Base-by-base conservation (phyloP, 2,329 filamentous ascomycete species). In the Leptosphaerulina australis region DNA sequence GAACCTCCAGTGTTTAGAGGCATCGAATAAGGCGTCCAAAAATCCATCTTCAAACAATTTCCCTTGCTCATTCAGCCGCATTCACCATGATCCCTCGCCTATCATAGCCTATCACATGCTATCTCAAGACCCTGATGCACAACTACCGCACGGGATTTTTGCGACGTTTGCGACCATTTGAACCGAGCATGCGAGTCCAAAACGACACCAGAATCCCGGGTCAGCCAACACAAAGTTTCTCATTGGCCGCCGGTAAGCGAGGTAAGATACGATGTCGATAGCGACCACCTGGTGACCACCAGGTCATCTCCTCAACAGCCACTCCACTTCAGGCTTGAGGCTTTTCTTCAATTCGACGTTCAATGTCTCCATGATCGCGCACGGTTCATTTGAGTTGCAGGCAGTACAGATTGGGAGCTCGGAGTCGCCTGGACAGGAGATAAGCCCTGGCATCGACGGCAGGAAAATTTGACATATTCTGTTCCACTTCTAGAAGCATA, bases 401-500 rank as follows among this genome's bases (percentile, higher is more conserved):
- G 34, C 24, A 44, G 24, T 36, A 29, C 44, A 38, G 39, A 29
- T 47, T 20, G 18, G 9, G 6, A 21, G 24, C 20, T 11, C 12
- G 38, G 26, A n/a, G 18, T 14, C n/a, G 35, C 30, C 36, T 25
- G 22, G 24, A 36, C 21, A 29, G 36, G 40, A 45, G 12, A 36
- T 31, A 9, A 31, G 30, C 9, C 47, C 41, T 36, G 43, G 43
- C 18, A 52, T 38, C 34, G 33, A 44, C 44, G 39, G 41, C 48
- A 51, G 36, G 48, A 45, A 51, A 51, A 51, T 41, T 51, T 43
- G 18, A 46, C 25, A 21, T 28, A 22, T 50, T 50, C 46, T 39
- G 28, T 50, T 44, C 53, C 53, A 55, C 58, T 56, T 58, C 52
- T 44, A 53, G 58, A 60, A 59, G 51, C 45, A 25, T 33, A 54